A percentile compares a stretch with the other conserved stretches of the same genome.
These are phyloP conservation scores for Mortierella sp. DNA, from an alignment of 371 early-diverging fungal species.

Conservation along the genomic window DNA sequence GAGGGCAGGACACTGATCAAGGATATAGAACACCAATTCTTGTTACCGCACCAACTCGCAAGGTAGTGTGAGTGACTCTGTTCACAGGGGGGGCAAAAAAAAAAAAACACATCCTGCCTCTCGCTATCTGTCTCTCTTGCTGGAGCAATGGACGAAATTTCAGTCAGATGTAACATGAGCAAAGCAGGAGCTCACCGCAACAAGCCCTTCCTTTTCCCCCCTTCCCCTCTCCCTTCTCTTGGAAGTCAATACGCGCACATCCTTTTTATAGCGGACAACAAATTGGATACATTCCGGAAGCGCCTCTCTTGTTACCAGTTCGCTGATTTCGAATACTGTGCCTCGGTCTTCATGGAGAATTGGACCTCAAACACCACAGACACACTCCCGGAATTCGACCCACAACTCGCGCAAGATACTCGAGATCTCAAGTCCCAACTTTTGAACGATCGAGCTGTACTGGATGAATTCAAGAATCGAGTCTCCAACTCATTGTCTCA, in stretches of 20 bases:
- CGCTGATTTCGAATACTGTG: constrained; percentile 64
- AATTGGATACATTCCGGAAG: constrained; percentile 71
- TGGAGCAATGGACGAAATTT: too few species aligned
- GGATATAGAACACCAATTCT: constrained; percentile 60
- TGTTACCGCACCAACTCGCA: constrained; percentile 59
- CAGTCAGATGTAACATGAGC: too few species aligned
- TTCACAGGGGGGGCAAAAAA: not conserved
- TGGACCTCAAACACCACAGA: constrained; percentile 49
- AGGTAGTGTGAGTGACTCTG: constrained; percentile 30
- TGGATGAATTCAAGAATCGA: constrained; percentile 47
- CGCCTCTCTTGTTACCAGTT: constrained; percentile 61
- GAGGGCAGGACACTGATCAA: constrained; percentile 58
- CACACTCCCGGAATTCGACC: constrained; percentile 57
- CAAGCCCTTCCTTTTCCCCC: too few species aligned
- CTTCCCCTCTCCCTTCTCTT: too few species aligned
- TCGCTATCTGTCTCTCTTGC: not conserved
- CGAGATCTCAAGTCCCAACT: constrained; percentile 41
- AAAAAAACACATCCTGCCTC: not conserved
- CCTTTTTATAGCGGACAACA: constrained; percentile 66
- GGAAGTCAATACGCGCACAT: constrained; percentile 66
- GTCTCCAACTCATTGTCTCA: constrained; percentile 34
- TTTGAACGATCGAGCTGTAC: constrained; percentile 45
- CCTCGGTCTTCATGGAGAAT: constrained; percentile 51
- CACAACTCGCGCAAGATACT: constrained; percentile 48
- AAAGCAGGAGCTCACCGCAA: too few species aligned